Evolutionary conservation across 352 stramenopile genomes (phyloP).

Genomic region (Stramenopiles sp.): DNA sequence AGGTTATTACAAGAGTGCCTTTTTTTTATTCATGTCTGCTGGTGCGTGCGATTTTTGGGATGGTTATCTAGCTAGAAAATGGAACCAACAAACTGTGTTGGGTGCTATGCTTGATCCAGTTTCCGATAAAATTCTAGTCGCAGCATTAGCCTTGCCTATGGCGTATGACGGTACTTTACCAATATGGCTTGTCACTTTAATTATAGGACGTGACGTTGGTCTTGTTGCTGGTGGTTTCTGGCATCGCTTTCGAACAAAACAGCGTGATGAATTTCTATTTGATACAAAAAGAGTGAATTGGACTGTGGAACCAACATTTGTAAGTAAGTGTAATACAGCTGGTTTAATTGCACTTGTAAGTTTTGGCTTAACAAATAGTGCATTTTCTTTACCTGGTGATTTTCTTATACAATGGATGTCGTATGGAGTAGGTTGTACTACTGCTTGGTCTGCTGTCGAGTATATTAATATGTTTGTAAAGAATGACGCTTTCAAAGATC

Average conservation of each 20-base stretch:
- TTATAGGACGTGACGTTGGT: conserved; percentile 4
- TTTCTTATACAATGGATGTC: not conserved
- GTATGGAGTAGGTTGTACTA: conserved; percentile 1
- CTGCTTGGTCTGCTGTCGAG: not conserved
- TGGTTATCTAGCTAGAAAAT: conserved; percentile 6
- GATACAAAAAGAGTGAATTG: not conserved
- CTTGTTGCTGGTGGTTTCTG: not conserved
- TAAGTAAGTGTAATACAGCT: conserved; percentile 2
- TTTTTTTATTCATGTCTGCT: not conserved
- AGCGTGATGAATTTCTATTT: conserved; percentile 1
- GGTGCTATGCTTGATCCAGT: not conserved
- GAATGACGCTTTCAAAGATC: too few relatives aligned
- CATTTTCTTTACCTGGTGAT: not conserved
- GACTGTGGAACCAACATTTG: not conserved
- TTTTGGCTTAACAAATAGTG: not conserved
- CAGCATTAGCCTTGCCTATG: not conserved
- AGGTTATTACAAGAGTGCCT: conserved; percentile 2
- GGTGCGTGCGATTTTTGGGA: not conserved
- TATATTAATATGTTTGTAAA: too few relatives aligned
- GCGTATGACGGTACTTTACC: not conserved
- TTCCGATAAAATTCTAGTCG: conserved; percentile 8
- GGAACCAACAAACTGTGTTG: not conserved
- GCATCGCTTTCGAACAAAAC: conserved; percentile 7
- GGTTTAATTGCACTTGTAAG: conserved; percentile 2
- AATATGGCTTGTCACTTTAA: not conserved